Evolutionary conservation across 176 grass and related monocot genomes (phyloP).

Genomic region (Rhynchospora breviuscula): DNA sequence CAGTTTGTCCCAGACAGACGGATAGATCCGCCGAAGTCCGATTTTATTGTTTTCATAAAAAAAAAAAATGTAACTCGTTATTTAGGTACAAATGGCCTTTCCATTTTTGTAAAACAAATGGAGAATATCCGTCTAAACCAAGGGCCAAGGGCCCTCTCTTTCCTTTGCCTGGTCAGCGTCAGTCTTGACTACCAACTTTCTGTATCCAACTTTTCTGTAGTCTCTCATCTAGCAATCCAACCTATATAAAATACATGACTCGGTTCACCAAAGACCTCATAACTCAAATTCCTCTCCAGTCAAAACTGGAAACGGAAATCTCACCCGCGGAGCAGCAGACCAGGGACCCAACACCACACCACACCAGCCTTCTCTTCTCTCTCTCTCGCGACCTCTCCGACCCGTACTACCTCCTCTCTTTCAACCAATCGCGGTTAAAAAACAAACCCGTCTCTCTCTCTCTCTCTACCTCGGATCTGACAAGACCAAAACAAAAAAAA

Average conservation of each 20-base stretch:
- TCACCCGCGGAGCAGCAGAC: constrained; percentile 22
- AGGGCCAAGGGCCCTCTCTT: neutral
- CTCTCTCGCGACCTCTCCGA: neutral
- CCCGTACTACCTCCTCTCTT: neutral
- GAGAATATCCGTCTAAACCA: neutral
- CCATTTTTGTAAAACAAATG: neutral
- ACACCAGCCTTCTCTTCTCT: neutral
- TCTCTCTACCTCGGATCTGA: constrained; percentile 23
- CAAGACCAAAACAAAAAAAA: neutral
- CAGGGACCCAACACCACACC: neutral
- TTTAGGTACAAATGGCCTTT: neutral
- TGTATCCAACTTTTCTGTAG: neutral
- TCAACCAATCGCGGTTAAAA: constrained; percentile 14
- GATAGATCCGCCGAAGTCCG: neutral
- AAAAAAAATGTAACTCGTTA: neutral
- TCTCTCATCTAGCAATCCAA: neutral
- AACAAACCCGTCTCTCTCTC: constrained; percentile 13
- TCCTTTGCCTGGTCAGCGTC: neutral
- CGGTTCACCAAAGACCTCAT: neutral
- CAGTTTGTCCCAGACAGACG: neutral
- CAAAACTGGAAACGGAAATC: neutral
- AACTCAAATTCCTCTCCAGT: neutral
- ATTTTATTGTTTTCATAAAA: neutral
- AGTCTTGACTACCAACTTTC: neutral
- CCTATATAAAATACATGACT: neutral